Evolutionary conservation across 306 rosid genomes (phyloP).

Genomic region (Pachyrhizus erosus): DNA sequence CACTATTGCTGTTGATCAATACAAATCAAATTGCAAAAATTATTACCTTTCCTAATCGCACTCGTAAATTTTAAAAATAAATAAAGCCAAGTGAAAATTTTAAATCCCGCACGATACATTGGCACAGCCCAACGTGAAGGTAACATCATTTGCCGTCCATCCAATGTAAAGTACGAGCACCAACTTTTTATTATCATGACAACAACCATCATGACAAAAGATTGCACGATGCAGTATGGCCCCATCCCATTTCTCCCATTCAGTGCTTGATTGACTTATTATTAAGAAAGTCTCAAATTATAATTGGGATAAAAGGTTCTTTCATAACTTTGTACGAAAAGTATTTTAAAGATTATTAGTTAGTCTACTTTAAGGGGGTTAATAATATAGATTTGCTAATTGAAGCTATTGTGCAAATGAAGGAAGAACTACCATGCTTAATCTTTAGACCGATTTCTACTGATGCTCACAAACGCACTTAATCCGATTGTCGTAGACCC

Average conservation of each 20-base stretch:
- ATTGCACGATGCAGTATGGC: neutral
- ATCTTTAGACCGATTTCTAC: neutral
- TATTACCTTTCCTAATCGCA: neutral
- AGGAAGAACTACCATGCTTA: neutral
- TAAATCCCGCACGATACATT: neutral
- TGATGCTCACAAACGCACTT: neutral
- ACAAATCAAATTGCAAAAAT: neutral
- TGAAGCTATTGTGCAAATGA: neutral
- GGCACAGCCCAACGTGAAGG: neutral
- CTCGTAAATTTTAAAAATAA: neutral
- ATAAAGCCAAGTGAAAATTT: too few relatives aligned
- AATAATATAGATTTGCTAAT: neutral
- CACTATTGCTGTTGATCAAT: too few relatives aligned
- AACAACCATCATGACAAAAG: neutral
- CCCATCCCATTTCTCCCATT: neutral
- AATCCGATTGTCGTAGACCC: neutral
- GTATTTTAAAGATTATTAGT: neutral
- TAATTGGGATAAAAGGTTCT: neutral
- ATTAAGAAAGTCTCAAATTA: neutral
- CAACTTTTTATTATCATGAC: neutral
- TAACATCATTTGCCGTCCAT: conserved; percentile 5
- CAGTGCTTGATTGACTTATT: neutral
- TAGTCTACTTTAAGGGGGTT: neutral
- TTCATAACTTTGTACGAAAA: neutral
- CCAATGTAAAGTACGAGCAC: neutral